Evolutionary conservation across 352 stramenopile species (phyloP), one percentile per base, ranked within the genome.

Genomic region (Thraustotheca clavata): DNA sequence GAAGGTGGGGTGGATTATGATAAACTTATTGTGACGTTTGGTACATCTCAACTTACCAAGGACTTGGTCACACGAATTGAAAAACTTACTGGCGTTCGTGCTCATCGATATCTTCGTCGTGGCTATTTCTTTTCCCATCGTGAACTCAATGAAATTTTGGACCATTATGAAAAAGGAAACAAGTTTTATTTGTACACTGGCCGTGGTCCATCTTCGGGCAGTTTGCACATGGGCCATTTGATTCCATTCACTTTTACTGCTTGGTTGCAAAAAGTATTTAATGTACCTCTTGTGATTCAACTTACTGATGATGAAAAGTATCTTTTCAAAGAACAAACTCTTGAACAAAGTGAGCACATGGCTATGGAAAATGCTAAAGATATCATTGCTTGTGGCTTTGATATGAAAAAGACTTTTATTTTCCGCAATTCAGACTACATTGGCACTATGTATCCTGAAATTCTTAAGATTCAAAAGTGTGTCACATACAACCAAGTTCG

Each of bases 261-360:
- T 50, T 99, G 94, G 94, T 71, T 99, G 29, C 96, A 99, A 73
- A 93, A 97, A 67, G 97, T 97, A 46, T 99, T 99, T 68, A 83
- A 98, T 59, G 96, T 98, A 71, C 97, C 97, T 12, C 83, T 99
- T 52, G 97, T 99, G 65, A 98, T 99, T 74, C 97, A 99, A 81
- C 94, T 99, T 55, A 99, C 97, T 4, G 98, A 99, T 73, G 97
- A 99, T 75, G 97, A 99, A 73, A 99, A 99, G 78, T 99, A 99
- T 69, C 72, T 99, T 9, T 99, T 99, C 79, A 99, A 99, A 78
- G 94, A 98, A 67, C 83, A 95, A 69, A 93, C 87, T 59, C 73
- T 95, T 24, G 85, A 88, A 60, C 81, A 96, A 69, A 91, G 80
- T 66, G 82, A 95, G 49, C 68, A 84, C 31, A 93, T 99, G 73